Evolutionary conservation across 192 early-diverging fungal genomes (phyloP).

Genomic region (Coemansia sp.): DNA sequence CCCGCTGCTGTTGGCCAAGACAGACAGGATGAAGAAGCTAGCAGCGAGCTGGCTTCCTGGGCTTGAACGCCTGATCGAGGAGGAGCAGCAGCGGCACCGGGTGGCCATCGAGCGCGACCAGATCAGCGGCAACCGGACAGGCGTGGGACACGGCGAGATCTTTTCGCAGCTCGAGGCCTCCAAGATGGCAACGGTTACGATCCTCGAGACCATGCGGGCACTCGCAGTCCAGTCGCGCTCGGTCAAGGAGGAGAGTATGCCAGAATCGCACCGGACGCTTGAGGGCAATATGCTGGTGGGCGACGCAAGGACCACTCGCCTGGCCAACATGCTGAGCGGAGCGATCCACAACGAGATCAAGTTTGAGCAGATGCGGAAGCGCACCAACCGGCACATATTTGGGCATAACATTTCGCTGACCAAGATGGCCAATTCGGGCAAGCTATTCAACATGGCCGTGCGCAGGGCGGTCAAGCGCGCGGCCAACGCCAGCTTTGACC

Average conservation of each 20-base stretch:
- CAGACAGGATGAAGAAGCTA: conserved; percentile 51
- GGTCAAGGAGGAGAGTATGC: neutral
- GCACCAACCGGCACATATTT: conserved; percentile 56
- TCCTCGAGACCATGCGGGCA: conserved; percentile 73
- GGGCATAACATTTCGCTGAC: conserved; percentile 52
- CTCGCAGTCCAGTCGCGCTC: conserved; percentile 16
- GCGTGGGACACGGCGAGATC: conserved; percentile 27
- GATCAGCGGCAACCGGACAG: conserved; percentile 5
- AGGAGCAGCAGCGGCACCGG: conserved; percentile 57
- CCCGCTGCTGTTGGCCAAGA: conserved; percentile 50
- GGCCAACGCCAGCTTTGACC: conserved; percentile 42
- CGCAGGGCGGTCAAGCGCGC: conserved; percentile 62
- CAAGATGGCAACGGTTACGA: conserved; percentile 76
- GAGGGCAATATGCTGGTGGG: conserved; percentile 48
- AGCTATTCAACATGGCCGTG: conserved; percentile 75
- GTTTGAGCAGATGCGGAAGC: conserved; percentile 67
- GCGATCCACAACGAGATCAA: conserved; percentile 80
- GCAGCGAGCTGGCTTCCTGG: conserved; percentile 71
- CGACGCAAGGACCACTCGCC: conserved; percentile 46
- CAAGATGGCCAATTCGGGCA: conserved; percentile 66
- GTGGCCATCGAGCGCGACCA: conserved; percentile 6
- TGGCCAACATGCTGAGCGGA: conserved; percentile 54
- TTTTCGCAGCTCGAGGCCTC: conserved; percentile 51
- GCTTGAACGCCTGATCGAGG: conserved; percentile 62
- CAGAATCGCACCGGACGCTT: no score